Conservation (phyloP, 2,329 filamentous ascomycete genomes). For the Camillea tinctor region DNA sequence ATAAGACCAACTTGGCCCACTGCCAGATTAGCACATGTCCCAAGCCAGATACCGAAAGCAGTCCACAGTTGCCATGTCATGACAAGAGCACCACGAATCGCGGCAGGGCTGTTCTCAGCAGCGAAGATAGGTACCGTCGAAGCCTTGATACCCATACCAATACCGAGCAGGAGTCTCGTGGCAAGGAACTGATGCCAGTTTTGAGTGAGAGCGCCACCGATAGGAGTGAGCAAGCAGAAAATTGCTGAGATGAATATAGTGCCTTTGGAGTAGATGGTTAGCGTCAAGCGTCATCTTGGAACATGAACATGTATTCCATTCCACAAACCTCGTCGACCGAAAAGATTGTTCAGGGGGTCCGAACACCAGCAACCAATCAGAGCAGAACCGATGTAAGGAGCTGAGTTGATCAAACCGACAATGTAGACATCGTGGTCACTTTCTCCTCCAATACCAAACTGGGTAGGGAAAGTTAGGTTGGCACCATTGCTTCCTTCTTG, state of each 20-base stretch:
- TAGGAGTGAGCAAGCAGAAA: conserved; percentile 61
- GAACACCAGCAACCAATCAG: conserved; percentile 56
- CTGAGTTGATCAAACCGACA: conserved; percentile 57
- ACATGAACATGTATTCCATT: background rate
- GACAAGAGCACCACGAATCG: conserved; percentile 71
- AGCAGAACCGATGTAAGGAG: conserved; percentile 44
- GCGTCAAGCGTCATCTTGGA: conserved; percentile 1
- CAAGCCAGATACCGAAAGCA: conserved; percentile 57
- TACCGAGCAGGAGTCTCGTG: conserved; percentile 67
- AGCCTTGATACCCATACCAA: conserved; percentile 75
- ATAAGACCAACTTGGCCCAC: conserved; percentile 41
- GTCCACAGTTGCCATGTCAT: conserved; percentile 81
- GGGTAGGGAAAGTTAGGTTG: conserved; percentile 58
- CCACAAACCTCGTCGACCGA: conserved; percentile 52
- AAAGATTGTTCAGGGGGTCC: conserved; percentile 58
- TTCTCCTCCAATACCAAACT: conserved; percentile 47
- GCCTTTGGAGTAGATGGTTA: conserved; percentile 54
- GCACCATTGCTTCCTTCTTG: conserved; percentile 64
- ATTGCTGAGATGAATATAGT: conserved; percentile 75
- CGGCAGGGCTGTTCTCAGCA: conserved; percentile 68
- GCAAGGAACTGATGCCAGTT: conserved; percentile 61
- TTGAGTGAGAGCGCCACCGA: conserved; percentile 19
- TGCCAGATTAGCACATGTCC: conserved; percentile 59
- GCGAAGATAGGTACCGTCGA: conserved; percentile 72
- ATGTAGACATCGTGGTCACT: conserved; percentile 32